Evolutionary conservation across 169 alveolate species (phyloP), one percentile per base, ranked within the genome.

Genomic region (Cryptosporidium viatorum): DNA sequence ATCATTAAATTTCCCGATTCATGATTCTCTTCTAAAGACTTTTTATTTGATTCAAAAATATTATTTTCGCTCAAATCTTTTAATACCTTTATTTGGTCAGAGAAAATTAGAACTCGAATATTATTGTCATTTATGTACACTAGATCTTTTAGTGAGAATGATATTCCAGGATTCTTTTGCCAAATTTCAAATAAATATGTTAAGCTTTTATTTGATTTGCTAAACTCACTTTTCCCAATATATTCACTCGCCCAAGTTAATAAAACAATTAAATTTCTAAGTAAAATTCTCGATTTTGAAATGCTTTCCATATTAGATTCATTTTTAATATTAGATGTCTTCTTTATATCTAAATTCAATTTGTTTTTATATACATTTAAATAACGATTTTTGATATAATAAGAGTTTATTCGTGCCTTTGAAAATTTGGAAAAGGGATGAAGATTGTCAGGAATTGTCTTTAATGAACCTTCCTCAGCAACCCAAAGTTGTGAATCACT

Each of bases 391-490:
- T 80, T 80, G 39, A 3, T 60, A 45, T 65, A 37, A 18, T 58
- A 60, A n/a, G 26, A 21, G 18, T 55, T 74, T 23, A 6, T 39
- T 70, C 39, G 10, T 35, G 74, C 59, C 4, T 26, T 55, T 31
- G 37, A 45, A 29, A 80, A 80, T 80, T 67, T 80, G 8, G 89
- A 80, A 41, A 62, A 80, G 9, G 89, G 89, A 80, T 59, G 75
- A 16, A 65, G 26, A 43, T 12, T 59, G 26, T 41, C 35, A 18
- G 89, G 23, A 3, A 39, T 41, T 8, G 23, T 59, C 41, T 59
- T 37, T 35, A 62, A 59, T 33, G 68, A 41, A 10, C 89, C 89
- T 37, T 65, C 89, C 29, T 65, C 75, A 52, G 51, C 16, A n/a
- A 59, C 33, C 86, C 86, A 73, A 10, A 73, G 29, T 9, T 37